phyloP scores from a whole-genome alignment of 305 asterid species.

The Nicotiana rustica region DNA sequence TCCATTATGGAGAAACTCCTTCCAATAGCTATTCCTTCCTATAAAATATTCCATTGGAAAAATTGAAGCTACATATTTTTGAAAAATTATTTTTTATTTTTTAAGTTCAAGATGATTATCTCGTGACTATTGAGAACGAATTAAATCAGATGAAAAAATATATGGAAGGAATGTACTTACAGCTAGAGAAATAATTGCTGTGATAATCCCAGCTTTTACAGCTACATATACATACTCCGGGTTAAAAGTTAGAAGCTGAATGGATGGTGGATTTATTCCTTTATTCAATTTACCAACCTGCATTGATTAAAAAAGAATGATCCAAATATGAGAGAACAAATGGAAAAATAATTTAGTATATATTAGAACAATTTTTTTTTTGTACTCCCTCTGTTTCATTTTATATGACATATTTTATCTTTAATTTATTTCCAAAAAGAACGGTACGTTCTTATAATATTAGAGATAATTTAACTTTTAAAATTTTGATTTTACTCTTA shows the following conservation, averaged over 20 bases:
- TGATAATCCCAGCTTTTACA: constrained; percentile 69
- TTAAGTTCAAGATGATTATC: background rate
- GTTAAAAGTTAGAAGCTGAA: constrained; percentile 57
- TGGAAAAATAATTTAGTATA: background rate
- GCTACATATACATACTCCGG: constrained; percentile 55
- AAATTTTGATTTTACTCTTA: too few species aligned
- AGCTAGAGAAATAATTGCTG: constrained; percentile 78
- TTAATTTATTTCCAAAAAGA: too few species aligned
- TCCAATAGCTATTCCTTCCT: constrained; percentile 98
- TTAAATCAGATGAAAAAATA: background rate
- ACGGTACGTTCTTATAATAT: too few species aligned
- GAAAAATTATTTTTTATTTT: background rate
- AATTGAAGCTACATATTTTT: background rate
- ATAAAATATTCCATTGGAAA: constrained; percentile 24
- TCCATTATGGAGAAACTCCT: constrained; percentile 80
- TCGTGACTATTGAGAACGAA: too few species aligned
- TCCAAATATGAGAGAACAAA: background rate
- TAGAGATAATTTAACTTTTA: too few species aligned
- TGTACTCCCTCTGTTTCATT: too few species aligned
- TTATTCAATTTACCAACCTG: constrained; percentile 77
- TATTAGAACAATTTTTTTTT: too few species aligned
- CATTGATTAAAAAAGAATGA: background rate
- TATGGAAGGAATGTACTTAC: constrained; percentile 46
- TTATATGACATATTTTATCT: too few species aligned
- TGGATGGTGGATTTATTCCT: constrained; percentile 72